Evolutionary conservation across 1,139 yeast genomes (phyloP).

Genomic region (Pichia sp.): DNA sequence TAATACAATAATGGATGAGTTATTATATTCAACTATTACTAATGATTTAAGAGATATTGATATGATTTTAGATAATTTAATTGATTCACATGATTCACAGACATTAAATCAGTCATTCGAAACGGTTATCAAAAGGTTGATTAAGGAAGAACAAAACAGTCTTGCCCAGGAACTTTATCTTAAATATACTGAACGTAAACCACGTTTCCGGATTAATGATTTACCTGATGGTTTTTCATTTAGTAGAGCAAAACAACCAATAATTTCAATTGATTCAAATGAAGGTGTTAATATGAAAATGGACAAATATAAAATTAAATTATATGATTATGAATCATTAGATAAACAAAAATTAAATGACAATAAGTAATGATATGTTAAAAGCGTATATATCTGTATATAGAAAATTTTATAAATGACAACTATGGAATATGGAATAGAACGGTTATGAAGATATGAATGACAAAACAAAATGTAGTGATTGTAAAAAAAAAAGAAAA

Average conservation of each 20-base stretch:
- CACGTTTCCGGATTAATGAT: constrained; percentile 7
- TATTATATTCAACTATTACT: constrained; percentile 8
- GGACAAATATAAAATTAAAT: constrained; percentile 13
- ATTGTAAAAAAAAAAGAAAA: not conserved
- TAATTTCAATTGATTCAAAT: constrained; percentile 5
- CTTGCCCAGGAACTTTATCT: constrained; percentile 16
- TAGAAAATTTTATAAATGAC: too few species aligned
- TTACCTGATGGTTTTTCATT: constrained; percentile 4
- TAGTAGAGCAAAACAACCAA: constrained; percentile 7
- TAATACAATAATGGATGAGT: constrained; percentile 1
- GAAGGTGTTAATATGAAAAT: constrained; percentile 11
- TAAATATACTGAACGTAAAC: constrained; percentile 7
- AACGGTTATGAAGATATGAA: not conserved
- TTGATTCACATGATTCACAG: constrained; percentile 1
- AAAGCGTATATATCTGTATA: too few species aligned
- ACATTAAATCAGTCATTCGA: constrained; percentile 8
- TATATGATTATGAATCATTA: constrained; percentile 19
- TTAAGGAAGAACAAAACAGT: constrained; percentile 8
- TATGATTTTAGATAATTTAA: constrained; percentile 8
- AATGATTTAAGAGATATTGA: constrained; percentile 13
- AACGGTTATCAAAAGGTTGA: constrained; percentile 9
- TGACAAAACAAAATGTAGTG: too few species aligned
- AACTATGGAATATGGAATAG: too few species aligned
- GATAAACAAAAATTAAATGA: constrained; percentile 1
- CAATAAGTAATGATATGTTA: not conserved